Base-by-base conservation (phyloP, 1,284 basidiomycete genomes). In the Xerocomus nothofagi region DNA sequence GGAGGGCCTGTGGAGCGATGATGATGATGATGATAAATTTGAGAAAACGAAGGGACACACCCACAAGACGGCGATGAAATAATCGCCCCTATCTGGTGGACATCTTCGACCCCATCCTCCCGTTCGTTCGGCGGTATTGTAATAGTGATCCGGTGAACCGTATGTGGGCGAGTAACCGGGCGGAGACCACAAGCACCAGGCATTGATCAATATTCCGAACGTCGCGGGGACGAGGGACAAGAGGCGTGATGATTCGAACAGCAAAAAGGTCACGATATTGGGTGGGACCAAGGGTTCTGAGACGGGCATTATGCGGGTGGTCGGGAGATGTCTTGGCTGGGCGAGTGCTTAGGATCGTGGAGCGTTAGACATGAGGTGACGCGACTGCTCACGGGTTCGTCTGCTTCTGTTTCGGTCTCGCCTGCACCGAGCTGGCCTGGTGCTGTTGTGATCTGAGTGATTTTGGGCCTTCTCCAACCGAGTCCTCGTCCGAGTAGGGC, bases 401-500 rank as follows among this genome's bases (percentile, higher is more conserved):
- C 87, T 12, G 78, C 72, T 62, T 89, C 87, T 0, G 87, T 88
- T 62, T 89, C 87, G 0, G 87, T 88, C 69, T 88, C 87, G 1
- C 84, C 86, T 24, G 83, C 83, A 54, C 86, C 80, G 30, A 70
- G 62, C 45, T 73, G 71, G 3, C 78, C 83, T n/a, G 78, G 78
- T 0, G 78, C 73, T 0, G 86, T 88, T 12, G 77, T 83, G 55
- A 88, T 87, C 38, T 69, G 69, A 3, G 50, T 41, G 23, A 44
- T 52, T 51, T 60, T 68, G 31, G 62, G 46, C 10, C 46, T 67
- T 27, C 66, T 60, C 56, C 50, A 56, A n/a, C 54, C 53, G 9
- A 67, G 24, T 3, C 64, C 54, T 31, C 57, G 53, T 20, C 62
- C 66, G 53, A 69, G 47, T 36, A 66, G 39, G 15, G 51, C 51